Conservation (phyloP, 1,284 basidiomycete species). For the Melampsora larici-populina region DNA sequence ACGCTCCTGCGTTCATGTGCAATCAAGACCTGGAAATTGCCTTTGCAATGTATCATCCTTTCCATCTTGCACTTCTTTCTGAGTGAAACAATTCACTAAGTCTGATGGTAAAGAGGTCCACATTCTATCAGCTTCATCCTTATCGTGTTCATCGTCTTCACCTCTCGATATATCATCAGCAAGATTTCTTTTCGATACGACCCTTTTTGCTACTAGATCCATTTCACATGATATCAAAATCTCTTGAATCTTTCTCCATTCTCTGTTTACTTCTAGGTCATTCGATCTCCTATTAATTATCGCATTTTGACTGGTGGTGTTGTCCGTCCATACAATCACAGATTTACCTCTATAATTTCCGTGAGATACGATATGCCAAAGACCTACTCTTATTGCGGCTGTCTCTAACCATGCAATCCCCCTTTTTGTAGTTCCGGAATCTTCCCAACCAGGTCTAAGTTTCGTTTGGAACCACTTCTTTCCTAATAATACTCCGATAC, state of each 20-base stretch:
- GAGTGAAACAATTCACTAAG: too few relatives aligned
- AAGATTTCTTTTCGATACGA: too few relatives aligned
- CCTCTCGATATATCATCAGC: too few relatives aligned
- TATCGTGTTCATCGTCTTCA: neutral
- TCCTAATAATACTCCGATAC: neutral
- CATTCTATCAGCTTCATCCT: neutral
- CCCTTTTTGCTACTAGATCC: neutral
- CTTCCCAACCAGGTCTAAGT: neutral
- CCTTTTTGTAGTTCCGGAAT: too few relatives aligned
- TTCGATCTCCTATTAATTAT: neutral
- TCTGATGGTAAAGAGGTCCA: too few relatives aligned
- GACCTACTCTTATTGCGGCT: neutral
- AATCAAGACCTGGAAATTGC: too few relatives aligned
- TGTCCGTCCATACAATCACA: too few relatives aligned
- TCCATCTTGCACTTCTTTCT: too few relatives aligned
- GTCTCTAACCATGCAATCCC: slow-evolving; percentile 13
- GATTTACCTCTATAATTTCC: too few relatives aligned
- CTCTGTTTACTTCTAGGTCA: neutral
- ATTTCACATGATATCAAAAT: neutral
- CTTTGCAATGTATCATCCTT: too few relatives aligned
- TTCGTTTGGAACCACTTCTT: slow-evolving; percentile 1
- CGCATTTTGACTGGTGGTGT: neutral
- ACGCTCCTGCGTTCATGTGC: too few relatives aligned
- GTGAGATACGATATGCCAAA: neutral
- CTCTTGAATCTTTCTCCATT: neutral